Base-by-base conservation (phyloP, 2,329 filamentous ascomycete species). In the Calonectria fujianensis region DNA sequence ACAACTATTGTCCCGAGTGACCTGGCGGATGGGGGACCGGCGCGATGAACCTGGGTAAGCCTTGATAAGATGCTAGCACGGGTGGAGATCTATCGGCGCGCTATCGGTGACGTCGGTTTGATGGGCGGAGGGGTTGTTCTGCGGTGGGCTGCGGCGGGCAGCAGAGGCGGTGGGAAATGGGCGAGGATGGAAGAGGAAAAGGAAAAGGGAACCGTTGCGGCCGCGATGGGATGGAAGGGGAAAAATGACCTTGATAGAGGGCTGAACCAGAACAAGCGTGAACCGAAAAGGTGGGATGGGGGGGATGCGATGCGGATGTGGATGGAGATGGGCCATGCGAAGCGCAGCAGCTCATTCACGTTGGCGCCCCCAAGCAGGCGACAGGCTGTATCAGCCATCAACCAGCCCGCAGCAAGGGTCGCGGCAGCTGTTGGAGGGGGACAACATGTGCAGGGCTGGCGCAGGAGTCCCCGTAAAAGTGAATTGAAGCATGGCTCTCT, bases 1-100 rank as follows among this genome's bases (percentile, higher is more conserved):
- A 63, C 18, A 50, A 27, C 35, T 63, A n/a, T 70, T 63, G 63
- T 64, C 57, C 61, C 69, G 69, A 70, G 57, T 70, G 68, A 70
- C 68, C 68, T 64, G 27, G 68, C 57, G n/a, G 61, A 64, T 64
- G 61, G 61, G 37, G 37, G 50, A 27, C n/a, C 39, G 48, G 67
- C 66, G 66, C 37, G 14, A 39, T 27, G 57, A 39, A 24, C 57
- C 35, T 61, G 57, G 57, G 57, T 61, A 14, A 39, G 57, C 57
- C 57, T 45, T 65, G 69, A 70, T 70, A 70, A 70, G 69, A 70
- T 70, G 59, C 61, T 48, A 45, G 61, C 16, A 27, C 57, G 18
- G 18, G 37, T 64, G 39, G 69, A 27, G 32, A 35, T 59, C 59
- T 54, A 70, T 70, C 69, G 48, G 59, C 57, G 69, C 69, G 61